Evolutionary conservation across 1,284 basidiomycete genomes (phyloP), one percentile per base, ranked within the genome.

Genomic region (Ganoderma resinaceum): DNA sequence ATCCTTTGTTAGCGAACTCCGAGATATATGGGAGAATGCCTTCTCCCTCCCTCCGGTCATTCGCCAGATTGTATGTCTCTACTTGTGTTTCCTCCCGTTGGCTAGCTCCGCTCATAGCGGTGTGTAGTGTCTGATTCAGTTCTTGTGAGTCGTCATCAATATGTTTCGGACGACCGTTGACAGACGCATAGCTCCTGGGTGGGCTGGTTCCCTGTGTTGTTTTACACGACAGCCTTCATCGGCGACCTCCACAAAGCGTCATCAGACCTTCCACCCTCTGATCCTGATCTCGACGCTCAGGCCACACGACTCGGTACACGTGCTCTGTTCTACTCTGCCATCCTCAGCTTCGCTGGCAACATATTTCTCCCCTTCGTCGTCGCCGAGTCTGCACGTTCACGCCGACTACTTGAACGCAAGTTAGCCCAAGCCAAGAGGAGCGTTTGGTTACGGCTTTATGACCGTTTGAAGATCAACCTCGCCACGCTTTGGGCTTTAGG

Each of bases 131-230:
- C 79, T 90, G 37, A 89, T 94, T 43, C 95, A 97, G 80, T 95
- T 97, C 82, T 97, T 96, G 94, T 95, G 78, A 73, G 91, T 83
- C 4, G 2, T 63, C 73, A 16, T 55, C 49, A 43, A 18, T n/a
- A 29, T 66, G 42, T 57, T 63, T 61, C 16, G 59, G 16, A n/a
- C 62, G 72, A 33, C 76, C 60, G 4, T 43, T 61, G n/a, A 68
- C 9, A 20, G 58, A n/a, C 46, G 33, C 38, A 16, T 70, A 94
- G 93, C 71, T 86, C 91, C 3, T 95, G 89, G 87, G 84, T 95
- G 67, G 93, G 89, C 3, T 97, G 95, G 95, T 97, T 96, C 75
- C 95, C 95, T 0, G 83, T 96, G 35, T 83, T 97, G 2, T 97
- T 97, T 81, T 97, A 95, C 82, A 92, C 91, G 0, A 92, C 92